Evolutionary conservation across 768 basidiomycete species (phyloP).

Genomic region (Chalciporus chontae): DNA sequence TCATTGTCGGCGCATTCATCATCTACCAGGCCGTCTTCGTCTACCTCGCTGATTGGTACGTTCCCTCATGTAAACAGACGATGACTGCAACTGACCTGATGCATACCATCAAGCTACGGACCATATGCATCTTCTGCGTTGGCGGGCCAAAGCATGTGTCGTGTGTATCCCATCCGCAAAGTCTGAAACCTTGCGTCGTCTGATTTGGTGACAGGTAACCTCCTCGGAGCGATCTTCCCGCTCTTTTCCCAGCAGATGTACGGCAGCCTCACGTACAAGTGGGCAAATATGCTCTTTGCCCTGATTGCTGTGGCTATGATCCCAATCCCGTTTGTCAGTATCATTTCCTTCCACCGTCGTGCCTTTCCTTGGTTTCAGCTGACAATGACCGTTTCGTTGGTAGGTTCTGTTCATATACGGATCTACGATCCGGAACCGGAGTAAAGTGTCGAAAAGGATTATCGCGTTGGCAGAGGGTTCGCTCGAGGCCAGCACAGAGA

Average conservation of each 20-base stretch:
- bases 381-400: not conserved
- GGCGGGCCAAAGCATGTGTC: conserved; percentile 61
- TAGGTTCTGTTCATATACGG: conserved; percentile 33
- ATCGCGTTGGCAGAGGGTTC: conserved; percentile 12
- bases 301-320: conserved; percentile 50
- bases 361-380: too few species aligned
- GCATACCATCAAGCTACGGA: conserved; percentile 38
- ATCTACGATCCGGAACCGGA: conserved; percentile 30
- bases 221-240: conserved; percentile 52
- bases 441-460: conserved; percentile 24
- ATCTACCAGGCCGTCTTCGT: conserved; percentile 59
- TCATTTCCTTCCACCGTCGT: not conserved
- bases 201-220: conserved; percentile 37
- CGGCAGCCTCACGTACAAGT: conserved; percentile 48
- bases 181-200: not conserved
- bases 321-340: conserved; percentile 57
- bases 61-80: not conserved
- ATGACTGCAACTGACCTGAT: not conserved
- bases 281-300: conserved; percentile 58
- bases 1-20: conserved; percentile 47
- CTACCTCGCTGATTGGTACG: conserved; percentile 63
- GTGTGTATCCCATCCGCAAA: conserved; percentile 31
- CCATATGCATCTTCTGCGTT: conserved; percentile 67
- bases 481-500: not conserved
- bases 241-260: conserved; percentile 65